phyloP scores from a whole-genome alignment of 208 protist genomes.

The Crithidia fasciculata region DNA sequence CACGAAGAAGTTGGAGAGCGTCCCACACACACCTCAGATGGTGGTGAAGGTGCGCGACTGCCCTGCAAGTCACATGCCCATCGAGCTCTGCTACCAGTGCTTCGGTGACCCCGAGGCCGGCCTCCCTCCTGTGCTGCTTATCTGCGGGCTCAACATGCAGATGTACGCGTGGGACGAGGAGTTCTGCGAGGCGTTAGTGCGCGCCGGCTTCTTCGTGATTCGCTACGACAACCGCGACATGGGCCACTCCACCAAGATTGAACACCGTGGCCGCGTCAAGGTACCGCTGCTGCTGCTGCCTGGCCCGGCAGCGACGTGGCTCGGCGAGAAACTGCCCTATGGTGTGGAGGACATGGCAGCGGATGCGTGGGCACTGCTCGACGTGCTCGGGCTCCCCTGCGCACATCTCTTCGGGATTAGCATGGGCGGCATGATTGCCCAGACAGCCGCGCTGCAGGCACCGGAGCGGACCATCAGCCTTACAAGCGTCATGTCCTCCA shows the following conservation, averaged over 20 bases:
- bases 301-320: slow-evolving; percentile 34
- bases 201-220: slow-evolving; percentile 69
- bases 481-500: slow-evolving; percentile 83
- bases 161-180: slow-evolving; percentile 75
- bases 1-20: not conserved
- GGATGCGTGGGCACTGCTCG: slow-evolving; percentile 68
- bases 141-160: slow-evolving; percentile 86
- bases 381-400: slow-evolving; percentile 49
- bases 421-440: slow-evolving; percentile 85
- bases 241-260: slow-evolving; percentile 77
- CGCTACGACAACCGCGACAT: slow-evolving; percentile 86
- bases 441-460: slow-evolving; percentile 58
- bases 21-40: slow-evolving; percentile 50
- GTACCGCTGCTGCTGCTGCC: slow-evolving; percentile 60
- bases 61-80: slow-evolving; percentile 41
- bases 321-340: slow-evolving; percentile 79
- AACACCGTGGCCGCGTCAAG: slow-evolving; percentile 49
- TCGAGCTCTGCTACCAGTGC: slow-evolving; percentile 80
- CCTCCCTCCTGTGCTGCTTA: slow-evolving; percentile 54
- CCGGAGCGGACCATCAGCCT: slow-evolving; percentile 63
- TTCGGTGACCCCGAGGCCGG: slow-evolving; percentile 59
- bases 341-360: slow-evolving; percentile 71
- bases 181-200: slow-evolving; percentile 77
- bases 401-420: slow-evolving; percentile 83
- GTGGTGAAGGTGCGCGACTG: slow-evolving; percentile 74